These are phyloP conservation scores for Verticillium dahliae DNA, from an alignment of 2,329 filamentous ascomycete genomes.

Conservation along the genomic window DNA sequence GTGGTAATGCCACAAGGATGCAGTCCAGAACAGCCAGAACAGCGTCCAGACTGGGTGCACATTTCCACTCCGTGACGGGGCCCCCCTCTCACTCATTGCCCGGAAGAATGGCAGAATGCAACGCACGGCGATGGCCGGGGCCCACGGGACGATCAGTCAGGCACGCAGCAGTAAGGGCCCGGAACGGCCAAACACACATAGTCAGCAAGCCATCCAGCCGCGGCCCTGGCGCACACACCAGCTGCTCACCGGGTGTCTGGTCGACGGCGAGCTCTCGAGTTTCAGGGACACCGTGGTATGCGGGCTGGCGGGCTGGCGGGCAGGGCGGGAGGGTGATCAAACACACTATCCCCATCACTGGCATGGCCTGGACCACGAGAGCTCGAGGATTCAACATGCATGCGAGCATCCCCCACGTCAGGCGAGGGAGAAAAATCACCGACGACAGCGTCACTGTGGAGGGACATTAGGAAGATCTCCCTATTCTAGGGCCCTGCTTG, in stretches of 20 bases:
- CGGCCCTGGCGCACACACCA: slow-evolving; percentile 2
- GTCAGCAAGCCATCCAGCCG: slow-evolving; percentile 1
- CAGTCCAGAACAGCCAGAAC: slow-evolving; percentile 13
- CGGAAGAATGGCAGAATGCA: background rate
- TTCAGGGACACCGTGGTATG: slow-evolving; percentile 11
- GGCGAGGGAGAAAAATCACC: background rate
- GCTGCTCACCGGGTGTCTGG: background rate
- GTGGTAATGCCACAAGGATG: slow-evolving; percentile 4
- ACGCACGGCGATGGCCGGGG: slow-evolving; percentile 9
- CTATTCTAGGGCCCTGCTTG: background rate
- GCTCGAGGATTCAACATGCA: slow-evolving; percentile 4
- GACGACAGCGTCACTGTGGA: background rate
- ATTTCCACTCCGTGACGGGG: slow-evolving; percentile 15
- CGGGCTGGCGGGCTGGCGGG: slow-evolving; percentile 1
- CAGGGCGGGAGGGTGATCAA: slow-evolving; percentile 12
- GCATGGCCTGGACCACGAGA: slow-evolving; percentile 5
- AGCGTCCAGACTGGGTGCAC: slow-evolving; percentile 7
- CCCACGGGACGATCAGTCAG: slow-evolving; percentile 21
- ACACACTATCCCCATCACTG: slow-evolving; percentile 10
- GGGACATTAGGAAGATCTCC: slow-evolving; percentile 2
- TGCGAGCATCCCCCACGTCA: background rate
- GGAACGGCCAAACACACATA: slow-evolving; percentile 5
- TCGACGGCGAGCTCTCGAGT: slow-evolving; percentile 6
- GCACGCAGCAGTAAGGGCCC: slow-evolving; percentile 10
- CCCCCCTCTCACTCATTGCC: background rate